Conservation (phyloP, 2,329 filamentous ascomycete genomes). For the Arthroderma sp. region DNA sequence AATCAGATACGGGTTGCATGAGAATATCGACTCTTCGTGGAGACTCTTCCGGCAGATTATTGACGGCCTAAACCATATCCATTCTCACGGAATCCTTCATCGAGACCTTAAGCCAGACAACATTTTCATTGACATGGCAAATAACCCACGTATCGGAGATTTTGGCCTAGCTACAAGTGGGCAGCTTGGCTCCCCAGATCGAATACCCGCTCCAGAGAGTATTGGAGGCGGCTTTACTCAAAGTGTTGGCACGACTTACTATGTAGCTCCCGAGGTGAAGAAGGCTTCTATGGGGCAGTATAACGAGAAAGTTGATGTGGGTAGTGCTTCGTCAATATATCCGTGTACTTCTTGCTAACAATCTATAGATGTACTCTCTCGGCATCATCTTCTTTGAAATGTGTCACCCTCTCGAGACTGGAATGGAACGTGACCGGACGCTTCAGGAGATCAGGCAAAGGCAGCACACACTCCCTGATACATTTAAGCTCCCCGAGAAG, state of each 20-base stretch:
- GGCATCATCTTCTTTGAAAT: constrained; percentile 99
- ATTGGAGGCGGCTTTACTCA: constrained; percentile 36
- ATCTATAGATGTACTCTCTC: constrained; percentile 72
- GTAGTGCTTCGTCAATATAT: constrained; percentile 21
- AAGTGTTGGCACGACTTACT: constrained; percentile 67
- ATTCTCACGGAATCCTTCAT: constrained; percentile 83
- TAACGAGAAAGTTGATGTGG: constrained; percentile 80
- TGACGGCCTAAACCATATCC: constrained; percentile 81
- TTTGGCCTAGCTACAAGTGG: constrained; percentile 89
- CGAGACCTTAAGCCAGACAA: constrained; percentile 96
- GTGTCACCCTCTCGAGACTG: constrained; percentile 54
- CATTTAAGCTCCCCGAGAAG: constrained; percentile 60
- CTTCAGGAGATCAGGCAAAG: constrained; percentile 58
- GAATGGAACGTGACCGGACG: constrained; percentile 53
- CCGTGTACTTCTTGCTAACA: constrained; percentile 13
- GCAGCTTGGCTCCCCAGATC: constrained; percentile 41
- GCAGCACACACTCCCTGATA: constrained; percentile 55
- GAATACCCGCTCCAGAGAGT: constrained; percentile 26
- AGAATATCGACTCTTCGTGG: constrained; percentile 71
- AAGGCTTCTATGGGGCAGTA: constrained; percentile 65
- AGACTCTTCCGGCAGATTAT: constrained; percentile 81
- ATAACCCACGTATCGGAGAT: constrained; percentile 91
- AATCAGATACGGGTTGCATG: constrained; percentile 62
- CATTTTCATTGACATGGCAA: constrained; percentile 82
- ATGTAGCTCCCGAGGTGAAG: constrained; percentile 83